phyloP scores from a whole-genome alignment of 148 eudicot genomes.

The Spergularia marina region DNA sequence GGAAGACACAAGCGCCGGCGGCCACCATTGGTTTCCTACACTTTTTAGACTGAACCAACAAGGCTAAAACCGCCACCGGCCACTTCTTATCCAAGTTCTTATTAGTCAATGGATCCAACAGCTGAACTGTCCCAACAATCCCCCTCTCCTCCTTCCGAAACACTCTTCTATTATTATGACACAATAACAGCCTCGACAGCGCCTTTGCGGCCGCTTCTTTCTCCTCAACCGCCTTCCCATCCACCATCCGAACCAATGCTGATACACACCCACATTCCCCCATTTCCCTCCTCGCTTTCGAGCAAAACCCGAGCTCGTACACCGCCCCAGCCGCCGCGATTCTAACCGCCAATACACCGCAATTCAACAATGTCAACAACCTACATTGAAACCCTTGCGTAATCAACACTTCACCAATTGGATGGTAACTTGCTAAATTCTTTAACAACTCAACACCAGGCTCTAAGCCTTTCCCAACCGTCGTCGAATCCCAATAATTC shows the following conservation, averaged over 20 bases:
- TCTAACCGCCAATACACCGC: conserved; percentile 67
- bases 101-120: conserved; percentile 56
- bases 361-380: conserved; percentile 42
- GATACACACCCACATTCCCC: conserved; percentile 74
- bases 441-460: conserved; percentile 51
- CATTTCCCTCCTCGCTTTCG: conserved; percentile 60
- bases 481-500: conserved; percentile 66
- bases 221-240: conserved; percentile 80
- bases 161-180: conserved; percentile 47
- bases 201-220: conserved; percentile 66
- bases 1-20: conserved; percentile 54
- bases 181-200: conserved; percentile 50
- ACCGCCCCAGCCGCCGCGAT: conserved; percentile 64
- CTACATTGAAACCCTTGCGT: conserved; percentile 49
- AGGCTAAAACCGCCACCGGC: conserved; percentile 45
- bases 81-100: conserved; percentile 58
- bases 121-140: conserved; percentile 50
- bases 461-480: conserved; percentile 40
- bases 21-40: conserved; percentile 68
- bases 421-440: conserved; percentile 45
- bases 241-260: conserved; percentile 56
- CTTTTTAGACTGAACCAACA: conserved; percentile 55
- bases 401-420: conserved; percentile 50
- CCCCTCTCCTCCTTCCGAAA: conserved; percentile 76
- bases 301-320: conserved; percentile 48